Evolutionary conservation across 2,329 filamentous ascomycete species (phyloP).

Genomic region (Pseudogymnoascus sp.): DNA sequence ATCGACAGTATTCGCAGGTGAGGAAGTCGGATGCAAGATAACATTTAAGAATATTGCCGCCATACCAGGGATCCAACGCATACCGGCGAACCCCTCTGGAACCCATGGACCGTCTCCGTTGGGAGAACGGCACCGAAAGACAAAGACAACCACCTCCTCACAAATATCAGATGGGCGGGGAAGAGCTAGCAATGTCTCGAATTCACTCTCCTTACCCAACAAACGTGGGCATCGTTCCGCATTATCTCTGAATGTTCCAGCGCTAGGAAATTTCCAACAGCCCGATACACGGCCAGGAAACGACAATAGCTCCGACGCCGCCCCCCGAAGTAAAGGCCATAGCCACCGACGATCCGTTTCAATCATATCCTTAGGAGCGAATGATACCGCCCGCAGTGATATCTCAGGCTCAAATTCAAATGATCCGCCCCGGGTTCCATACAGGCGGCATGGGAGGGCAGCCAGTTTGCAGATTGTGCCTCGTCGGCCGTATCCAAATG

Average conservation of each 20-base stretch:
- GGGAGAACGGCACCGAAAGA: slow-evolving; percentile 25
- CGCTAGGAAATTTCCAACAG: slow-evolving; percentile 21
- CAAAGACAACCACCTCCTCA: slow-evolving; percentile 21
- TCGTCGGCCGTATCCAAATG: slow-evolving; percentile 37
- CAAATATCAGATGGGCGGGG: slow-evolving; percentile 13
- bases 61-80: slow-evolving; percentile 18
- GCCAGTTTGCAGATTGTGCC: slow-evolving; percentile 73
- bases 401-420: slow-evolving; percentile 28
- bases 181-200: slow-evolving; percentile 26
- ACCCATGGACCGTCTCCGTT: slow-evolving; percentile 22
- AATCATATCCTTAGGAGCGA: slow-evolving; percentile 69
- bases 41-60: slow-evolving; percentile 78
- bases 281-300: slow-evolving; percentile 21
- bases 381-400: slow-evolving; percentile 27
- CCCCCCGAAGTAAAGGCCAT: slow-evolving; percentile 36
- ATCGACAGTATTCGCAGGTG: slow-evolving; percentile 90
- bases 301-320: slow-evolving; percentile 18
- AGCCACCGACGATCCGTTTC: slow-evolving; percentile 71
- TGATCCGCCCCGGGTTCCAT: slow-evolving; percentile 43
- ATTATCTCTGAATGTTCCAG: slow-evolving; percentile 55
- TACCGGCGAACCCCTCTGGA: slow-evolving; percentile 21
- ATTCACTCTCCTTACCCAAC: slow-evolving; percentile 23
- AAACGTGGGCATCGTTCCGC: slow-evolving; percentile 59
- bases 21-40: slow-evolving; percentile 91
- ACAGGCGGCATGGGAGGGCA: slow-evolving; percentile 66